Base-by-base conservation (phyloP, 306 rosid species). In the Begonia loranthoides region DNA sequence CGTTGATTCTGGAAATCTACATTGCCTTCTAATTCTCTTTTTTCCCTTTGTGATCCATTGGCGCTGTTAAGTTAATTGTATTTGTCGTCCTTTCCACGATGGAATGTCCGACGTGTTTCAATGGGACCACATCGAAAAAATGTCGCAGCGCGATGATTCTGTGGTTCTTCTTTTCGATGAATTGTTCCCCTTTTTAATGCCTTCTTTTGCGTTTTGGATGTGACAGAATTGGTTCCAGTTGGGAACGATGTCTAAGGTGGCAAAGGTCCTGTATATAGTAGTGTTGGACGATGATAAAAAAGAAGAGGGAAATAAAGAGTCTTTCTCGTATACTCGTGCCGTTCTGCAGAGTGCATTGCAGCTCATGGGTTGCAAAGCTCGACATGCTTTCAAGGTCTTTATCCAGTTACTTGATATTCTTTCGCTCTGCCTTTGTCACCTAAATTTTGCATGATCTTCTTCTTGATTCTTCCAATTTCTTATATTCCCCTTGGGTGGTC, bases 361-460 rank as follows among this genome's bases (percentile, higher is more conserved):
- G 57, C 90, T 85, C 13, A 89, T 89, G 78, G 97, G 97, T 52
- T 89, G 97, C 67, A 89, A 89, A 57, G 81, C 95, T 2, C 76
- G 97, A 9, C 97, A 89, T 56, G 94, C 97, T 47, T 85, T 89
- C 49, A 89, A 89, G 97, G 97, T 80, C 38, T 53, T 12, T 8
- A 15, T 8, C 9, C 44, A 1, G 13, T 39, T 58, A 9, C 17
- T 13, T 17, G 58, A 13, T 65, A 59, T 43, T 17, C 22, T 9
- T 62, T 19, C 15, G 4, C 3, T 58, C 36, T 24, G 3, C 11
- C 16, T 7, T 28, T 28, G 9, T 28, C 6, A 28, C 9, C 9
- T 28, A 28, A 28, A 28, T 28, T 28, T 28, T 28, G 4, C 36
- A 3, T 28, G 36, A 0, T 28, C 34, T 28, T 28, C 36, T 28